Base-by-base conservation (phyloP, 164 flowering plant genomes). In the Houttuynia cordata region DNA sequence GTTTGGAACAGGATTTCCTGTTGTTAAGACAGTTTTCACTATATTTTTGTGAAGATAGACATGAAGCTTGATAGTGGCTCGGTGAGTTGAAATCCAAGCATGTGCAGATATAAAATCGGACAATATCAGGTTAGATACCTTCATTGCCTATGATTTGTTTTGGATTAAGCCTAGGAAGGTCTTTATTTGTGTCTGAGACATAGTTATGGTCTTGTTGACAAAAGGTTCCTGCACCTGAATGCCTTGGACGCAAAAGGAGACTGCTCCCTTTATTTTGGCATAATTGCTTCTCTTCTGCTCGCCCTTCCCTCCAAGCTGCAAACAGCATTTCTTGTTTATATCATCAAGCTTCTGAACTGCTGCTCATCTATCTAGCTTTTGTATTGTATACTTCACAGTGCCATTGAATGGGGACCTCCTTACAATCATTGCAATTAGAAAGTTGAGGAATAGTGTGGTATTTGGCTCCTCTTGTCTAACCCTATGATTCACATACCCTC, bases 191-290 rank as follows among this genome's bases (percentile, higher is more conserved):
- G 70, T 78, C 74, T 62, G 62, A 68, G 78, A 78, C 82, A 71
- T 58, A 51, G 71, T 76, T 67, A 81, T 76, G 68, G 70, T 61
- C 54, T 60, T 56, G 80, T 78, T 81, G 80, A 76, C 62, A 62
- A 76, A n/a, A 64, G 64, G 37, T 51, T 39, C 40, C 63, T 42
- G 1, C 49, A 42, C 23, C 67, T 70, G n/a, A 64, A 69, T 72
- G 58, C 56, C 30, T 64, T 66, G 23, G 22, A 55, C 64, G 64
- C 60, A 24, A 62, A 70, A 30, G 24, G 51, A 49, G 60, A 49
- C 49, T 49, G 23, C 18, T 52, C 42, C 39, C 24, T 57, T 61
- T 52, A 49, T 66, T 45, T 40, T 68, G 68, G 50, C 67, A 70
- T 75, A 62, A 75, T 73, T 71, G 66, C 64, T 63, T 58, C 67